These are phyloP conservation scores for Erodium maritimum DNA, from an alignment of 345 rosid species.

Conservation along the genomic window DNA sequence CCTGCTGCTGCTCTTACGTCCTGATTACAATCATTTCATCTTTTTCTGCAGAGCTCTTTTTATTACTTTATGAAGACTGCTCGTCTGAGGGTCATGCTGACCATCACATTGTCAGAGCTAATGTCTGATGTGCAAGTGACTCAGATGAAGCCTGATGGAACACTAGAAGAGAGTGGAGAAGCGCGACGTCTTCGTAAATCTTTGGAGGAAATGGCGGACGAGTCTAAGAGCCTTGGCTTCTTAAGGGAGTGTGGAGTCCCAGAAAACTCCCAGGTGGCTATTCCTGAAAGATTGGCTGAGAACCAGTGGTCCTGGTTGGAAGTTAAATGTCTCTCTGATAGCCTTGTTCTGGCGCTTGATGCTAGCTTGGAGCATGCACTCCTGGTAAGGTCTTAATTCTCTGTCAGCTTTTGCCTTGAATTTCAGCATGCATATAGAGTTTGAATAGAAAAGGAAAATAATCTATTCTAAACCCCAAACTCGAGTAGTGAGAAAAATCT, in stretches of 20 bases:
- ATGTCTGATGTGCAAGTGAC: slow-evolving; percentile 97
- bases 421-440: no score
- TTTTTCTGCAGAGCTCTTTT: slow-evolving; percentile 74
- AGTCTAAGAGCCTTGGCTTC: slow-evolving; percentile 46
- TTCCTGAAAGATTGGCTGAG: slow-evolving; percentile 50
- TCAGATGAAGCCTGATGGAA: slow-evolving; percentile 88
- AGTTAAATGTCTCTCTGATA: slow-evolving; percentile 64
- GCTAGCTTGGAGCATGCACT: slow-evolving; percentile 93
- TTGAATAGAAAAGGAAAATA: no score
- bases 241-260: slow-evolving; percentile 77
- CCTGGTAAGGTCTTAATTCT: slow-evolving; percentile 48
- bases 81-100: slow-evolving; percentile 89
- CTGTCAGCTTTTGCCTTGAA: not conserved
- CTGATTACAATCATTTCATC: slow-evolving; percentile 15
- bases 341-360: slow-evolving; percentile 87
- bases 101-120: slow-evolving; percentile 89
- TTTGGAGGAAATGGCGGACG: slow-evolving; percentile 89
- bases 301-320: slow-evolving; percentile 86
- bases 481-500: no score
- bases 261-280: slow-evolving; percentile 43
- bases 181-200: slow-evolving; percentile 80
- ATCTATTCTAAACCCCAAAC: no score
- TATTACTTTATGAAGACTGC: slow-evolving; percentile 80
- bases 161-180: slow-evolving; percentile 93
- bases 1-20: slow-evolving; percentile 4